phyloP scores from a whole-genome alignment of 805 yeast species.

The Metschnikowia colocasiae region DNA sequence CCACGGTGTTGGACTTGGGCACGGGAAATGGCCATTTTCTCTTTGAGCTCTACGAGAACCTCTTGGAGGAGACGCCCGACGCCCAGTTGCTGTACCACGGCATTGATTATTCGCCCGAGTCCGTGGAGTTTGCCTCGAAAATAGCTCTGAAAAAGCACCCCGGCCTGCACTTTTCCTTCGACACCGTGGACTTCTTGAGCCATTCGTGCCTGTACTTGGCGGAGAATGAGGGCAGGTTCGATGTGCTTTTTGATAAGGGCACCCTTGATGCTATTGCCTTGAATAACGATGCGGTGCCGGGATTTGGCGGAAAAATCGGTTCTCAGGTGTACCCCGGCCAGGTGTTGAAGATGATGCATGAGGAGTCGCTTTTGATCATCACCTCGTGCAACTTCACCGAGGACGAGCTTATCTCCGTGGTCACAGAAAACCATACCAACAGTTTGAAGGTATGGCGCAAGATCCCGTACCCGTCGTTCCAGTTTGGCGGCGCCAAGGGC shows the following conservation, averaged over 20 bases:
- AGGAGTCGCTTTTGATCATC: slow-evolving; percentile 59
- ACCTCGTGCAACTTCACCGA: slow-evolving; percentile 95
- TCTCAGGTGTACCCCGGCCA: slow-evolving; percentile 60
- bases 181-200: slow-evolving; percentile 65
- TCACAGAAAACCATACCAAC: slow-evolving; percentile 41
- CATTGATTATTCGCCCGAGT: slow-evolving; percentile 78
- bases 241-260: slow-evolving; percentile 87
- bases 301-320: slow-evolving; percentile 45
- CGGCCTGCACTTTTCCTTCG: slow-evolving; percentile 46
- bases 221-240: slow-evolving; percentile 45
- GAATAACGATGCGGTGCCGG: slow-evolving; percentile 49
- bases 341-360: slow-evolving; percentile 53
- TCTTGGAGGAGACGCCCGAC: slow-evolving; percentile 48
- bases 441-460: slow-evolving; percentile 57
- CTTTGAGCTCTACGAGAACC: slow-evolving; percentile 64
- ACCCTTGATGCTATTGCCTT: slow-evolving; percentile 95
- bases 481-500: slow-evolving; percentile 88
- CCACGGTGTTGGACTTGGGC: slow-evolving; percentile 73
- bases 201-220: slow-evolving; percentile 35
- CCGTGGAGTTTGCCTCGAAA: slow-evolving; percentile 69
- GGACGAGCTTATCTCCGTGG: slow-evolving; percentile 58
- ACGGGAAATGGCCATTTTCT: slow-evolving; percentile 94
- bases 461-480: slow-evolving; percentile 74
- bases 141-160: slow-evolving; percentile 45
- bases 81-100: slow-evolving; percentile 43